A percentile compares a stretch with the other conserved stretches of the same genome.
These are phyloP conservation scores for Huntiella savannae DNA, from an alignment of 2,329 filamentous ascomycete genomes.

Conservation along the genomic window DNA sequence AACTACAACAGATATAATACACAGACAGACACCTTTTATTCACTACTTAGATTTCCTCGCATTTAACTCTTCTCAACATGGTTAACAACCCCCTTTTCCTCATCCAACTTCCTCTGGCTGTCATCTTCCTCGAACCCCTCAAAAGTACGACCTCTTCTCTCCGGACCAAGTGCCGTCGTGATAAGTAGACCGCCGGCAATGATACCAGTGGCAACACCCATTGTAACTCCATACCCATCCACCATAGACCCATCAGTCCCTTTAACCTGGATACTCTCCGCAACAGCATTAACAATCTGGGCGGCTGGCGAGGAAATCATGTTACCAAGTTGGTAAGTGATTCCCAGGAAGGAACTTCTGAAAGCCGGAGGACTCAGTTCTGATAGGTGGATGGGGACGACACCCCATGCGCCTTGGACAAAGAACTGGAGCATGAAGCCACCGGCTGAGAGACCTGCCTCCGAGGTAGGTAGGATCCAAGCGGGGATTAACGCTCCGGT, in stretches of 20 bases:
- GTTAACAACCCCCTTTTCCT: slow-evolving; percentile 8
- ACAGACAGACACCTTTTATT: neutral
- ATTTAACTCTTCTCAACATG: slow-evolving; percentile 1
- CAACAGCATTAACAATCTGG: slow-evolving; percentile 59
- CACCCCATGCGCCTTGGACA: slow-evolving; percentile 59
- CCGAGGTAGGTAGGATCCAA: slow-evolving; percentile 47
- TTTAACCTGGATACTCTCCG: slow-evolving; percentile 41
- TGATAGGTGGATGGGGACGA: slow-evolving; percentile 62
- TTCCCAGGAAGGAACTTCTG: slow-evolving; percentile 56
- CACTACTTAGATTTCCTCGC: neutral
- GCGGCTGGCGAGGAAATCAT: slow-evolving; percentile 49
- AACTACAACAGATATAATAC: neutral
- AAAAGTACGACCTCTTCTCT: slow-evolving; percentile 54
- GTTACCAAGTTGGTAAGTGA: slow-evolving; percentile 61
- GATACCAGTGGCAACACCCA: slow-evolving; percentile 60
- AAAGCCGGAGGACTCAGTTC: slow-evolving; percentile 55
- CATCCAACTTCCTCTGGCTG: slow-evolving; percentile 9
- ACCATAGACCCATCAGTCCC: slow-evolving; percentile 34
- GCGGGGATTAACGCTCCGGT: slow-evolving; percentile 46
- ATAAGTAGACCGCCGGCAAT: slow-evolving; percentile 50
- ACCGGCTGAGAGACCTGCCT: slow-evolving; percentile 38
- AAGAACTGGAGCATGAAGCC: slow-evolving; percentile 67
- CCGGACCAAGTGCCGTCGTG: slow-evolving; percentile 52
- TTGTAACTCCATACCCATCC: slow-evolving; percentile 54
- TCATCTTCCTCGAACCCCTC: slow-evolving; percentile 22